Evolutionary conservation across 768 basidiomycete genomes (phyloP).

Genomic region (Piloderma croceum): DNA sequence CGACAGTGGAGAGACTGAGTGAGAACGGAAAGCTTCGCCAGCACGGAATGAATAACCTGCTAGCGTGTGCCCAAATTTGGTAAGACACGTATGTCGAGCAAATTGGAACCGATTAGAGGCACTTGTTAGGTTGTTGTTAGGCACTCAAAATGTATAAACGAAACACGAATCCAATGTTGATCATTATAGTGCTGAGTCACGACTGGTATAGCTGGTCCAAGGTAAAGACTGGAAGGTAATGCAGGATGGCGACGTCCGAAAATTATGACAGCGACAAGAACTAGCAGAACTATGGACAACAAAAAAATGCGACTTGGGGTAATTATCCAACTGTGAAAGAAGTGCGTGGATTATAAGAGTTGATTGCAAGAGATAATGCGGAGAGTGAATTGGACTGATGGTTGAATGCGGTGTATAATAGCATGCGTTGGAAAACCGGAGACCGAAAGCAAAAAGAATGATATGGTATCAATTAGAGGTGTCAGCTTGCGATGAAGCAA

Average conservation of each 20-base stretch:
- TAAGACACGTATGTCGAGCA: constrained; percentile 39
- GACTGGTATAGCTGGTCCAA: too few relatives aligned
- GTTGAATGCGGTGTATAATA: constrained; percentile 19
- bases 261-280: too few relatives aligned
- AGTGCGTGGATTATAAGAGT: constrained; percentile 31
- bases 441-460: constrained; percentile 10
- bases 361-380: constrained; percentile 26
- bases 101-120: too few relatives aligned
- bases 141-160: too few relatives aligned
- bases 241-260: too few relatives aligned
- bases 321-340: constrained; percentile 17
- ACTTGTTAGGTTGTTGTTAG: too few relatives aligned
- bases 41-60: constrained; percentile 9
- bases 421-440: constrained; percentile 19
- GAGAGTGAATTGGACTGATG: constrained; percentile 4
- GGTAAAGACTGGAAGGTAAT: too few relatives aligned
- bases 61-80: constrained; percentile 37
- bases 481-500: background rate
- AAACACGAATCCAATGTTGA: too few relatives aligned
- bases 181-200: too few relatives aligned
- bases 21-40: constrained; percentile 7
- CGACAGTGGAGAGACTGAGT: constrained; percentile 10
- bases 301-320: too few relatives aligned
- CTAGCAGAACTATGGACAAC: too few relatives aligned
- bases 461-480: background rate